These are phyloP conservation scores for Xenoacremonium recifei DNA, from an alignment of 2,329 filamentous ascomycete genomes.

Conservation along the genomic window DNA sequence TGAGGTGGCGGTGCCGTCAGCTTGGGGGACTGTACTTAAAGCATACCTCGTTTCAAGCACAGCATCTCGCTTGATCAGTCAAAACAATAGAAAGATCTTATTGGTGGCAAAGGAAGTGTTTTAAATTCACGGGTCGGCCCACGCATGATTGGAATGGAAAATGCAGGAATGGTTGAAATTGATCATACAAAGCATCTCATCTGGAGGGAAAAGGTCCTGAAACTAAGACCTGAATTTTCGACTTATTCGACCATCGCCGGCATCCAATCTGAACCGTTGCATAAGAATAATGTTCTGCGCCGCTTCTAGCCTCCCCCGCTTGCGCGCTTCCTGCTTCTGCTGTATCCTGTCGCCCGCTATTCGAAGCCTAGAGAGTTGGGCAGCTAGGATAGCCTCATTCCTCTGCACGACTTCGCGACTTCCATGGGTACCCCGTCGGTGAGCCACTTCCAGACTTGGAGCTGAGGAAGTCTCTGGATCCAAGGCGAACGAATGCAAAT, in stretches of 20 bases:
- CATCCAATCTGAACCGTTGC: slow-evolving; percentile 13
- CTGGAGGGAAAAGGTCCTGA: too few species aligned
- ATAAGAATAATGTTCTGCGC: slow-evolving; percentile 12
- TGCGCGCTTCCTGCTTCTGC: slow-evolving; percentile 11
- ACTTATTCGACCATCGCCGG: slow-evolving; percentile 11
- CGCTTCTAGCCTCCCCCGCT: slow-evolving; percentile 14
- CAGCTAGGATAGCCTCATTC: slow-evolving; percentile 15
- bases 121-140: too few species aligned
- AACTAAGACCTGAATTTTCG: too few species aligned
- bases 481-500: not conserved
- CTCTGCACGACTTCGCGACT: slow-evolving; percentile 9
- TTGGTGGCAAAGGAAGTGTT: too few species aligned
- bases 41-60: too few species aligned
- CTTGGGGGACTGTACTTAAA: too few species aligned
- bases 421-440: slow-evolving; percentile 1
- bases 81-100: too few species aligned
- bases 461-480: not conserved
- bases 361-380: slow-evolving; percentile 13
- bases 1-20: too few species aligned
- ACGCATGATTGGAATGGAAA: too few species aligned
- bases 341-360: slow-evolving; percentile 12
- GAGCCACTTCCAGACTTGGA: slow-evolving; percentile 3
- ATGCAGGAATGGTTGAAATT: too few species aligned
- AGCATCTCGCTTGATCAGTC: too few species aligned
- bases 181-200: too few species aligned